A percentile compares a stretch with the other conserved stretches of the same genome.
Conservation (phyloP, 2,329 filamentous ascomycete species). For the Thielaviopsis punctulata region DNA sequence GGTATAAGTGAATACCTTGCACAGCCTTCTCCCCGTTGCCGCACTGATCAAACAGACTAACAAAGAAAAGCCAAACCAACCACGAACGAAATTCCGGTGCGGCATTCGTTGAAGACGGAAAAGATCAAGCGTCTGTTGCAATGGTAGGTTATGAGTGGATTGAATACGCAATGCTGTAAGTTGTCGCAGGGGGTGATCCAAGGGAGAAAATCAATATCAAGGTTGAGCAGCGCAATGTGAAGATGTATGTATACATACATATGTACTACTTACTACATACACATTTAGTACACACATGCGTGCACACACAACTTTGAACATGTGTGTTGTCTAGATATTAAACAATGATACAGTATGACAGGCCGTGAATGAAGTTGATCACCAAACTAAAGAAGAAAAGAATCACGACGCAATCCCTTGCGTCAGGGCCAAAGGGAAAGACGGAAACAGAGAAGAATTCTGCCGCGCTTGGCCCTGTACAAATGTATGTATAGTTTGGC, state of each 20-base stretch:
- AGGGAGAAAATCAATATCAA: background rate
- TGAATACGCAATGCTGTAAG: background rate
- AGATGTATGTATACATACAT: too few relatives aligned
- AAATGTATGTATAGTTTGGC: too few relatives aligned
- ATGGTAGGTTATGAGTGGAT: background rate
- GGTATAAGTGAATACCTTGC: too few relatives aligned
- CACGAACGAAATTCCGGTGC: background rate
- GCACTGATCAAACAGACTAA: background rate
- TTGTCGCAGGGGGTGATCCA: background rate
- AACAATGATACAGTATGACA: too few relatives aligned
- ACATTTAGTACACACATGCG: too few relatives aligned
- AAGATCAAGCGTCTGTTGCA: background rate
- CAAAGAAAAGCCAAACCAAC: background rate
- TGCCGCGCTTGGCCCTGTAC: too few relatives aligned
- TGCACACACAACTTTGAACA: too few relatives aligned
- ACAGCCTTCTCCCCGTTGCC: background rate
- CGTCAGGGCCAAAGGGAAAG: background rate
- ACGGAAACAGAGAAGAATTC: background rate
- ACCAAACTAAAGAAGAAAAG: background rate
- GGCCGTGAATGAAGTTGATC: too few relatives aligned
- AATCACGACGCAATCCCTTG: background rate
- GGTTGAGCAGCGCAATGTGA: background rate
- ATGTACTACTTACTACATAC: too few relatives aligned
- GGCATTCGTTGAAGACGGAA: background rate
- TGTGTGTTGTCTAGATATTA: too few relatives aligned